phyloP scores from a whole-genome alignment of 2,329 filamentous ascomycete genomes.

The Thermomyces lanuginosus region DNA sequence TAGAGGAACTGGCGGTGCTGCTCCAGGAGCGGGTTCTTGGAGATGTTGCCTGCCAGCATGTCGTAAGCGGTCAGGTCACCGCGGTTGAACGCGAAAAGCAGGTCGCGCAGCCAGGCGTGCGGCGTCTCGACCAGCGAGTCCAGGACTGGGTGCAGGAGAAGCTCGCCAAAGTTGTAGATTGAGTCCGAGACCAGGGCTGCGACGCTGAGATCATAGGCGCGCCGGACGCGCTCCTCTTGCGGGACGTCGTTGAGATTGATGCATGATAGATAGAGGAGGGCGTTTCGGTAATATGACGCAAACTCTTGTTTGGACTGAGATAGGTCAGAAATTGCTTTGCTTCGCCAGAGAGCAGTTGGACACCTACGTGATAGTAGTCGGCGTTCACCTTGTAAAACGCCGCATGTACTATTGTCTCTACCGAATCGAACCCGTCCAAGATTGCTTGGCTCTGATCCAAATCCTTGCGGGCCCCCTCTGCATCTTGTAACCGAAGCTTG shows the following conservation, averaged over 20 bases:
- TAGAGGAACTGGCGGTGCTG: constrained; percentile 72
- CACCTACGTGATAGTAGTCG: constrained; percentile 67
- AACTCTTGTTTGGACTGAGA: constrained; percentile 66
- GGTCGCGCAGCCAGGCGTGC: constrained; percentile 76
- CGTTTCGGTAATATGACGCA: constrained; percentile 91
- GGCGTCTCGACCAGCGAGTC: constrained; percentile 61
- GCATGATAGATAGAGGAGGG: constrained; percentile 92
- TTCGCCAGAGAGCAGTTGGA: not conserved
- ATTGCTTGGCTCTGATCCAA: constrained; percentile 76
- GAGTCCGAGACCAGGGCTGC: constrained; percentile 83
- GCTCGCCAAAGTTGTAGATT: constrained; percentile 99
- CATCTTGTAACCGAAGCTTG: constrained; percentile 62
- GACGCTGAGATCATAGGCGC: constrained; percentile 84
- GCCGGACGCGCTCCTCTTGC: constrained; percentile 56
- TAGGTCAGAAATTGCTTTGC: constrained; percentile 1
- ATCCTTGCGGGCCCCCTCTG: constrained; percentile 70
- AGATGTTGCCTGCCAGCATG: constrained; percentile 62
- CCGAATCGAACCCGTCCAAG: constrained; percentile 80
- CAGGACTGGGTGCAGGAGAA: constrained; percentile 92
- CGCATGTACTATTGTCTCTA: constrained; percentile 89
- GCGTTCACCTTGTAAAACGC: constrained; percentile 93
- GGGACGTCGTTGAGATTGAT: constrained; percentile 66
- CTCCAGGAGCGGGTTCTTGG: constrained; percentile 61
- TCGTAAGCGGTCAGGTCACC: constrained; percentile 84
- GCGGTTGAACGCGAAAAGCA: constrained; percentile 96